phyloP scores from a whole-genome alignment of 352 stramenopile species.

The Phytophthora kernoviae region DNA sequence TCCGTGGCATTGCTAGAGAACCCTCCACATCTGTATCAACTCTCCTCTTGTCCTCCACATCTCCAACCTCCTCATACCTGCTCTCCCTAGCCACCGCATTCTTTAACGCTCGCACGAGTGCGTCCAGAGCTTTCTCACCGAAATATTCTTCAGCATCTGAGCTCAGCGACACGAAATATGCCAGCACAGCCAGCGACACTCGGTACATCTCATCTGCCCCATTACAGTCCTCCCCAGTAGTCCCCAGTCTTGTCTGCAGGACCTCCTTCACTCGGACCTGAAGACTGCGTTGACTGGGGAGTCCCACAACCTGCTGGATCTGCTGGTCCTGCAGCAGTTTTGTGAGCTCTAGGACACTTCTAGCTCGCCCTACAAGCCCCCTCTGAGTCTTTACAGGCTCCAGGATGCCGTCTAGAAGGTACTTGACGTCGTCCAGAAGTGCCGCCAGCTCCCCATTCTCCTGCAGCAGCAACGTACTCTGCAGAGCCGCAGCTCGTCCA shows the following conservation, averaged over 20 bases:
- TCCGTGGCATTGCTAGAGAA: slow-evolving; percentile 9
- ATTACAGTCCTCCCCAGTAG: not conserved
- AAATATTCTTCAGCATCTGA: slow-evolving; percentile 42
- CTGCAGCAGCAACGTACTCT: slow-evolving; percentile 64
- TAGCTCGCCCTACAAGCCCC: slow-evolving; percentile 16
- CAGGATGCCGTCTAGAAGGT: slow-evolving; percentile 67
- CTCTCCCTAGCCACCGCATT: slow-evolving; percentile 3
- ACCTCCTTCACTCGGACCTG: slow-evolving; percentile 38
- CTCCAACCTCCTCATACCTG: not conserved
- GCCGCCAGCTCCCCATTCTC: slow-evolving; percentile 56
- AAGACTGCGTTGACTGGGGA: slow-evolving; percentile 31
- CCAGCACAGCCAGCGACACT: slow-evolving; percentile 41
- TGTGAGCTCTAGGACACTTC: slow-evolving; percentile 47
- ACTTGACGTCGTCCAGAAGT: slow-evolving; percentile 59
- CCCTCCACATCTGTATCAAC: slow-evolving; percentile 17
- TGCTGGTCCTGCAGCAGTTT: slow-evolving; percentile 36
- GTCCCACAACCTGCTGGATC: slow-evolving; percentile 40
- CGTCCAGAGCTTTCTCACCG: slow-evolving; percentile 37
- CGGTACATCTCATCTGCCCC: slow-evolving; percentile 1
- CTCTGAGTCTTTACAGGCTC: slow-evolving; percentile 1
- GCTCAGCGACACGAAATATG: slow-evolving; percentile 42
- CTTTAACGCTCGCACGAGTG: slow-evolving; percentile 31
- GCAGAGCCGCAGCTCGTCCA: slow-evolving; percentile 19
- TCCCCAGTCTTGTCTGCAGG: slow-evolving; percentile 24
- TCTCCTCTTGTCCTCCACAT: slow-evolving; percentile 25